Conservation (phyloP, 2,329 filamentous ascomycete genomes). For the Sclerotinia borealis region DNA sequence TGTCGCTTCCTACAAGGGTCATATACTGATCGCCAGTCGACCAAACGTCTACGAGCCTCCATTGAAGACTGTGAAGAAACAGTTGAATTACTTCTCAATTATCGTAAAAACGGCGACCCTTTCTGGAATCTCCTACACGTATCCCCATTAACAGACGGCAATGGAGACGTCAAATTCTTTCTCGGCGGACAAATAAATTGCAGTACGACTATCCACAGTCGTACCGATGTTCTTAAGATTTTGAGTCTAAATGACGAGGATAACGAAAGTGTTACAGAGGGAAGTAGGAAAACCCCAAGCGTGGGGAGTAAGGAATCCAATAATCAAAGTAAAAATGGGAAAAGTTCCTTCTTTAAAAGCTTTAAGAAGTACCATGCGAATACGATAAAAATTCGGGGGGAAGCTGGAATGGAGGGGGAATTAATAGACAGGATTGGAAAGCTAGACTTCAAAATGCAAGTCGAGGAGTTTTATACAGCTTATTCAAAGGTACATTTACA, state of each 20-base stretch:
- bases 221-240: conserved; percentile 45
- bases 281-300: conserved; percentile 17
- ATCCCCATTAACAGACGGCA: conserved; percentile 44
- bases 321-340: conserved; percentile 2
- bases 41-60: conserved; percentile 38
- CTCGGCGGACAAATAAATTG: conserved; percentile 54
- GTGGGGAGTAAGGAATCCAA: conserved; percentile 5
- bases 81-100: conserved; percentile 47
- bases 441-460: conserved; percentile 35
- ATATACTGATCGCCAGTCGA: conserved; percentile 39
- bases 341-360: conserved; percentile 26
- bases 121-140: conserved; percentile 54
- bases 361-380: conserved; percentile 24
- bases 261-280: conserved; percentile 25
- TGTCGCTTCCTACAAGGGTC: conserved; percentile 46
- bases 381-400: conserved; percentile 15
- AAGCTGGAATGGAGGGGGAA: conserved; percentile 38
- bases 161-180: conserved; percentile 45
- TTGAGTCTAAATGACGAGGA: conserved; percentile 37
- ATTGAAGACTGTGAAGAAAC: conserved; percentile 40
- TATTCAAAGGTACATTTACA: conserved; percentile 35
- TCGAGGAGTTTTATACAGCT: conserved; percentile 38
- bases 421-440: conserved; percentile 35
- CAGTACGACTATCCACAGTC: conserved; percentile 45
- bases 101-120: conserved; percentile 44